These are phyloP conservation scores for Linderniella brevidens DNA, from an alignment of 257 asterid genomes.

Conservation along the genomic window DNA sequence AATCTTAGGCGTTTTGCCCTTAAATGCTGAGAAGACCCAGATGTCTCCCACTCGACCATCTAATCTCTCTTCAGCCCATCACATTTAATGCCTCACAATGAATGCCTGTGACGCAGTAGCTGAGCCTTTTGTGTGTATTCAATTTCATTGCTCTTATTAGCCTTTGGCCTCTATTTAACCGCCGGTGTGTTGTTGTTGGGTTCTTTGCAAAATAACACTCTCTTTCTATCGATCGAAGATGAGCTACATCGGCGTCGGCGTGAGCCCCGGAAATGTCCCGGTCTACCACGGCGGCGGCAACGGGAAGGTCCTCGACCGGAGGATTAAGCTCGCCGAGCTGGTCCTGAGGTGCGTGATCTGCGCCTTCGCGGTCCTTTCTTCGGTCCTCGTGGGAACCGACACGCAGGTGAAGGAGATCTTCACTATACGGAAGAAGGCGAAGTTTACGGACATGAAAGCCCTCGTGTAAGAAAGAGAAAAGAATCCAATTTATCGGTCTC, in stretches of 20 bases:
- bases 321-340: conserved; percentile 57
- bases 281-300: conserved; percentile 52
- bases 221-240: conserved; percentile 11
- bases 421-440: conserved; percentile 67
- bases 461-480: conserved; percentile 52
- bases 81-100: no score
- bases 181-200: no score
- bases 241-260: conserved; percentile 85
- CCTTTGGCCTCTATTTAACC: no score
- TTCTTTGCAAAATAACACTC: no score
- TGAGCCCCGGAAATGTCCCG: conserved; percentile 90
- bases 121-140: no score
- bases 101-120: no score
- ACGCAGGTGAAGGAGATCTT: conserved; percentile 72
- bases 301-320: conserved; percentile 51
- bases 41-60: no score
- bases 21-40: no score
- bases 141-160: no score
- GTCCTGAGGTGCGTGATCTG: conserved; percentile 53
- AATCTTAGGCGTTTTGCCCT: no score
- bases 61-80: no score
- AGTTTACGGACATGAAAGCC: conserved; percentile 84
- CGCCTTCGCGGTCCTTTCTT: conserved; percentile 48
- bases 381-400: conserved; percentile 66
- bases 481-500: not conserved